Conservation (phyloP, 441 rosid genomes). For the Brassica hybrid region DNA sequence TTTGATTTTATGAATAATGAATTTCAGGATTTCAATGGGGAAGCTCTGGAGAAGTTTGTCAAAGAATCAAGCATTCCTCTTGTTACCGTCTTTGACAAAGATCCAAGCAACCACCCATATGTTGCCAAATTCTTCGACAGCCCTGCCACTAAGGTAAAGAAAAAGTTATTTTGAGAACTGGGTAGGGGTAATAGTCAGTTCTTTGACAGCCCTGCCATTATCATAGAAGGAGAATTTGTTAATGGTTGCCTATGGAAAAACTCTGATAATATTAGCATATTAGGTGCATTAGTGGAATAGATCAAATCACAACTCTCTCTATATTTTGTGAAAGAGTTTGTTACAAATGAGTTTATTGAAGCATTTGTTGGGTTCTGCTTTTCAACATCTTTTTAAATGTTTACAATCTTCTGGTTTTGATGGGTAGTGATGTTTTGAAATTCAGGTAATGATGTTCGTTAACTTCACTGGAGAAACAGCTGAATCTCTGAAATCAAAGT, state of each 20-base stretch:
- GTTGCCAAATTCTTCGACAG: conserved; percentile 76
- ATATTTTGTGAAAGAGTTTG: not conserved
- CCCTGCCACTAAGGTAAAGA: conserved; percentile 67
- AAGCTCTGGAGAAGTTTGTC: conserved; percentile 79
- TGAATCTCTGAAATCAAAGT: conserved; percentile 71
- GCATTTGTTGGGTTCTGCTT: conserved; percentile 8
- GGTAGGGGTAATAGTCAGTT: not conserved
- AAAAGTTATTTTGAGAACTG: not conserved
- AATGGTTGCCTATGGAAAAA: not conserved
- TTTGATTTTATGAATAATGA: not conserved
- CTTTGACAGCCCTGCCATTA: not conserved
- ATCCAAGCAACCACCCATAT: conserved; percentile 77
- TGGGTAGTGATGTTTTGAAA: conserved; percentile 31
- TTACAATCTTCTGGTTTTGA: conserved; percentile 19
- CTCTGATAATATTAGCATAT: not conserved
- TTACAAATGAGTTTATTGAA: not conserved
- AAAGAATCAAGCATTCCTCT: conserved; percentile 71
- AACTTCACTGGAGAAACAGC: conserved; percentile 63
- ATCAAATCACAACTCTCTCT: not conserved
- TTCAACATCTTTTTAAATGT: not conserved
- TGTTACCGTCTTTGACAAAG: conserved; percentile 74
- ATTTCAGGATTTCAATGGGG: conserved; percentile 74
- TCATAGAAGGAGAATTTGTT: not conserved
- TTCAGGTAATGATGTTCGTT: conserved; percentile 85
- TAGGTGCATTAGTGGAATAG: not conserved